Evolutionary conservation across 2,329 filamentous ascomycete species (phyloP), one percentile per base, ranked within the genome.

Genomic region (Penicillium olsonii): DNA sequence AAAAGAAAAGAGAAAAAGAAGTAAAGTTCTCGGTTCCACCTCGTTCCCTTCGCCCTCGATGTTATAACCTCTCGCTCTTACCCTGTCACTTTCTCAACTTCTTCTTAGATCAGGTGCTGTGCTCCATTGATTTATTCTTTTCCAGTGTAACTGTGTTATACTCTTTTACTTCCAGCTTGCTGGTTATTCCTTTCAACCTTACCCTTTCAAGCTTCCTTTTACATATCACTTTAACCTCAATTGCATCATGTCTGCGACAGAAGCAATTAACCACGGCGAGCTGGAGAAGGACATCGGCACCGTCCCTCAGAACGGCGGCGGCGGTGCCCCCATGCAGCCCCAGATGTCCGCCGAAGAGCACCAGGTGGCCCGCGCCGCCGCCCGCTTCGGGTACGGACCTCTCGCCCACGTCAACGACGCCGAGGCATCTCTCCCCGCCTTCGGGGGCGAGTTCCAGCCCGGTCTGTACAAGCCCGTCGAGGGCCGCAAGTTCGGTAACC

Each of bases 391-490:
- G 22, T 78, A 78, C 54, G 75, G 75, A 24, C 80, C 80, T 43
- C 69, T 83, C 46, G 75, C 78, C 9, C 75, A 78, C 35, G 66
- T 76, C 57, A 73, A 75, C 64, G 73, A 75, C 42, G 52, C 68
- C 11, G 73, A 71, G 47, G 68, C 69, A n/a, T 69, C 71, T 35
- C 70, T 84, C 37, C 77, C 80, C 43, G 80, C 87, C 62, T 87
- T 87, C 64, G 87, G 85, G 57, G 86, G 86, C 74, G 84, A 86
- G 63, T 84, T 89, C 70, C 85, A 90, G 70, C 86, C 87, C 43
- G 85, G 86, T 73, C 74, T 81, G 45, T 83, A 86, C 78, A 83
- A 80, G 71, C 76, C 84, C 8, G 81, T 83, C 71, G 79, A 82
- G 67, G 57, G 68, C 18, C 84, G 86, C 73, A 87, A 88, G 75